Conservation (phyloP, 495 filamentous ascomycete genomes). For the Penicillium paxilli region DNA sequence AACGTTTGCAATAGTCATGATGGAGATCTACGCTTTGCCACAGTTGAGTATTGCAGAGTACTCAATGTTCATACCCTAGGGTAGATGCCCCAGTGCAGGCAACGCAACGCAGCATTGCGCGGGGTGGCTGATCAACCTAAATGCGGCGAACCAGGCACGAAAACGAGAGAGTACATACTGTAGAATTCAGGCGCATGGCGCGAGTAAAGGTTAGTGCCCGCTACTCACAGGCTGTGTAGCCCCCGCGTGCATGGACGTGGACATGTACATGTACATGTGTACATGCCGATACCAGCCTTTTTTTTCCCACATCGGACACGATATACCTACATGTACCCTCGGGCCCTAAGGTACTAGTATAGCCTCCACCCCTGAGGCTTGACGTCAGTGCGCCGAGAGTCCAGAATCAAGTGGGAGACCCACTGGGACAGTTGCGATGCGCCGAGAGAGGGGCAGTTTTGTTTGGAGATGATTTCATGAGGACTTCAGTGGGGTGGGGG, state of each 20-base stretch:
- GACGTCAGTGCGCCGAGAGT: slow-evolving; percentile 15
- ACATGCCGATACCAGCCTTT: background rate
- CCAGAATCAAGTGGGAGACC: slow-evolving; percentile 6
- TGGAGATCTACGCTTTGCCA: no score
- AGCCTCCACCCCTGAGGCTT: background rate
- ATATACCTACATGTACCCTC: background rate
- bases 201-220: background rate
- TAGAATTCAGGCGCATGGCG: background rate
- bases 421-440: background rate
- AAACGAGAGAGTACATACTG: no score
- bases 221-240: background rate
- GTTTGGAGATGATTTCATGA: background rate
- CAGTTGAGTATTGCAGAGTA: no score
- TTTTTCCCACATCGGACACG: no score
- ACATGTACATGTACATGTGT: background rate
- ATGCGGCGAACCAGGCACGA: background rate
- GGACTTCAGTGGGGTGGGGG: background rate
- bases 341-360: background rate
- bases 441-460: background rate
- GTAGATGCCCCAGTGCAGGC: background rate
- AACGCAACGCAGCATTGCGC: background rate
- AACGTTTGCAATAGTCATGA: no score
- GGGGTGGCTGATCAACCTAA: background rate
- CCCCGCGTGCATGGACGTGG: background rate
- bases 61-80: background rate